Percentiles rank a stretch among this genome's conserved stretches.
Conservation (phyloP, 768 basidiomycete genomes). For the Lactarius akahatsu region DNA sequence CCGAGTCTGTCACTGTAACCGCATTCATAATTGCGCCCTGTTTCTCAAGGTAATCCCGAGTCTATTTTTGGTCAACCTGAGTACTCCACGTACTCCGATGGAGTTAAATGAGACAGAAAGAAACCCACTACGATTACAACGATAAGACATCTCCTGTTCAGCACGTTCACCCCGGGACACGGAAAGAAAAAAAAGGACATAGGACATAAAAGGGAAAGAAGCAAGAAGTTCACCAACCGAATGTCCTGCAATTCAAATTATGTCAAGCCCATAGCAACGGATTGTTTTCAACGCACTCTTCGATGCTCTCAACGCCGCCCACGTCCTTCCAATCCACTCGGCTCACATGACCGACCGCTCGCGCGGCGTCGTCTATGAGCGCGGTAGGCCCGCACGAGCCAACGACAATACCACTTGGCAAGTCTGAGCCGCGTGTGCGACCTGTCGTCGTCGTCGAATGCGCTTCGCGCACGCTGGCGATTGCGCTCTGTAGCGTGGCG, state of each 20-base stretch:
- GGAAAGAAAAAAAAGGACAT: background rate
- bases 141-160: background rate
- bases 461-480: slow-evolving; percentile 31
- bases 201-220: background rate
- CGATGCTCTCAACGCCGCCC: slow-evolving; percentile 28
- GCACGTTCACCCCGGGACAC: background rate
- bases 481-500: slow-evolving; percentile 31
- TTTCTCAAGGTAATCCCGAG: background rate
- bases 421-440: slow-evolving; percentile 10
- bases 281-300: slow-evolving; percentile 22
- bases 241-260: background rate
- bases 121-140: background rate
- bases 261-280: background rate
- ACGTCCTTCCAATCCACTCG: slow-evolving; percentile 31
- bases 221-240: background rate
- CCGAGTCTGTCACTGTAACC: background rate
- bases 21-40: background rate
- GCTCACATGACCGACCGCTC: slow-evolving; percentile 39
- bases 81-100: background rate
- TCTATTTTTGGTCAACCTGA: background rate
- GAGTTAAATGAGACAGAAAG: background rate
- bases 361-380: slow-evolving; percentile 41
- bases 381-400: slow-evolving; percentile 45
- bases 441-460: slow-evolving; percentile 23
- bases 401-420: slow-evolving; percentile 39